phyloP scores from a whole-genome alignment of 192 early-diverging fungal genomes.

The Chytriomyces sp. region DNA sequence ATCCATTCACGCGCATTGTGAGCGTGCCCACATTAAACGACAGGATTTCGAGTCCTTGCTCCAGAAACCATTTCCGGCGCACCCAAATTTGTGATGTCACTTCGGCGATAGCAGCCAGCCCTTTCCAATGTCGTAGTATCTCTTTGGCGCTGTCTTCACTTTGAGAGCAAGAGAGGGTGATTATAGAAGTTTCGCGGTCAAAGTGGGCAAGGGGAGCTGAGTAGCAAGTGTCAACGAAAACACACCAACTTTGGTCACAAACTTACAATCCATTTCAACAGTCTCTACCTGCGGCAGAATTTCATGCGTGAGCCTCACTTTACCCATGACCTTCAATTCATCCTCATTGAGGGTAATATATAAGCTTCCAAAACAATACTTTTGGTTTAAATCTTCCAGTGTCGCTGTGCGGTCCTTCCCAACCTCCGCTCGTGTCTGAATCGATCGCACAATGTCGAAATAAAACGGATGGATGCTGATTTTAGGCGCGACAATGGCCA shows the following conservation, averaged over 20 bases:
- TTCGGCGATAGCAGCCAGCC: conserved; percentile 19
- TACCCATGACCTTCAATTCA: neutral
- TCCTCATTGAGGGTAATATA: neutral
- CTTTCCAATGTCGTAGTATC: conserved; percentile 25
- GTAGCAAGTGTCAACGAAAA: neutral
- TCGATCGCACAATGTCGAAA: conserved; percentile 25
- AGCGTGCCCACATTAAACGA: conserved; percentile 8
- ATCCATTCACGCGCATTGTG: conserved; percentile 4
- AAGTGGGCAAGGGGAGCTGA: neutral
- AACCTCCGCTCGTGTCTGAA: neutral
- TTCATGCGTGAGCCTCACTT: neutral
- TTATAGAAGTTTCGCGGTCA: neutral
- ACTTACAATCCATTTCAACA: conserved; percentile 23
- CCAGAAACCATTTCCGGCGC: conserved; percentile 8
- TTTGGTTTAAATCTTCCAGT: neutral
- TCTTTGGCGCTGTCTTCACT: conserved; percentile 9
- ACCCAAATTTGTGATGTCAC: conserved; percentile 19
- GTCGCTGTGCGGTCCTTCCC: conserved; percentile 6
- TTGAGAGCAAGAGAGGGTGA: neutral
- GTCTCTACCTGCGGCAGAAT: conserved; percentile 1
- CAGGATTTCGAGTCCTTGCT: conserved; percentile 13
- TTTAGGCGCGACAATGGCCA: conserved; percentile 1
- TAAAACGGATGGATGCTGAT: conserved; percentile 27
- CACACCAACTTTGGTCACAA: neutral
- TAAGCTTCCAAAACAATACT: conserved; percentile 27